Percentiles rank a stretch among this genome's conserved stretches.
Conservation (phyloP, 495 filamentous ascomycete genomes). For the Penicillium silybi region DNA sequence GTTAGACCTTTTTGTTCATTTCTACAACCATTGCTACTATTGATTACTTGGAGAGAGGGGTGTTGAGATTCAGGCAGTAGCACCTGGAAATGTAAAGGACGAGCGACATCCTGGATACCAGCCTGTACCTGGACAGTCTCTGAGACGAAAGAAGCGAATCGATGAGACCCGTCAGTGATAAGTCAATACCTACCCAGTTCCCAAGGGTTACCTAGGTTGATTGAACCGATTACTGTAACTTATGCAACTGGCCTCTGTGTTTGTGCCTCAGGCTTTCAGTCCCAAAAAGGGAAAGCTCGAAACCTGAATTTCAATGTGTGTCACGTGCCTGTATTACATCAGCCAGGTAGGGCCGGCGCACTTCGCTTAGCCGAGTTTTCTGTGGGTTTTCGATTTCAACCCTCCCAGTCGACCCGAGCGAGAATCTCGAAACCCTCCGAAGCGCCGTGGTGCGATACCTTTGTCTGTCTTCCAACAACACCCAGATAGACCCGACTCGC, state of each 20-base stretch:
- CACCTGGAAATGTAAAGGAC: too few relatives aligned
- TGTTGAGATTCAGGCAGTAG: too few relatives aligned
- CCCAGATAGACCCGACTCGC: slow-evolving; percentile 49
- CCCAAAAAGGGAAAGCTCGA: not conserved
- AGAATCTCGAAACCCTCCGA: slow-evolving; percentile 38
- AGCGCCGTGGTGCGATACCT: slow-evolving; percentile 39
- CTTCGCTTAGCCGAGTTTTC: slow-evolving; percentile 50
- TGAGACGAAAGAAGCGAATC: not conserved
- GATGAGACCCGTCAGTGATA: not conserved
- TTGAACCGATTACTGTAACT: not conserved
- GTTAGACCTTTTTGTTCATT: too few relatives aligned
- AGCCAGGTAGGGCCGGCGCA: slow-evolving; percentile 27
- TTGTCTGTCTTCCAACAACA: slow-evolving; percentile 43
- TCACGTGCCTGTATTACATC: slow-evolving; percentile 28
- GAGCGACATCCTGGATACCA: too few relatives aligned
- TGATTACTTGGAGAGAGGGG: too few relatives aligned
- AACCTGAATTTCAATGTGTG: slow-evolving; percentile 11
- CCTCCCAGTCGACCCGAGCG: slow-evolving; percentile 36
- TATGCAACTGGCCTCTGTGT: not conserved
- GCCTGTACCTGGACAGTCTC: too few relatives aligned
- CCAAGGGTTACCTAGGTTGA: too few relatives aligned
- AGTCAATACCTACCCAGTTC: not conserved
- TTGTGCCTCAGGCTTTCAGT: not conserved
- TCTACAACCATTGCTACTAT: too few relatives aligned
- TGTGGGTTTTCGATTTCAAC: slow-evolving; percentile 45